Base-by-base conservation (phyloP, 2,329 filamentous ascomycete species). In the Phyllosticta citriasiana region DNA sequence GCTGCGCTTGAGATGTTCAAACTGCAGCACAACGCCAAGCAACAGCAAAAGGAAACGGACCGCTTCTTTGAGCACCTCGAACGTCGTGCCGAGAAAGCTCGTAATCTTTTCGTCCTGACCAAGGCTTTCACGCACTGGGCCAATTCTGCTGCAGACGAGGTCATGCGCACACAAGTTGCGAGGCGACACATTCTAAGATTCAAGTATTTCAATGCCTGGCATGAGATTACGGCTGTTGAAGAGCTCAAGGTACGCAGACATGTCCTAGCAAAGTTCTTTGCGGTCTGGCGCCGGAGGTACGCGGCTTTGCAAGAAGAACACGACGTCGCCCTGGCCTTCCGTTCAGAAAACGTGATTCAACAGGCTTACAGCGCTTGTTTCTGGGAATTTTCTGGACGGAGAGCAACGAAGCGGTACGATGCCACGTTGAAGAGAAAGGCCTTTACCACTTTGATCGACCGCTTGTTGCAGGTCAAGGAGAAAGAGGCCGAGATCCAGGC, bases 81-180 rank as follows among this genome's bases (percentile, higher is more conserved):
- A 69, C 77, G 74, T 57, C 81, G 84, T 54, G 87, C 87, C 30
- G 78, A 76, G 1, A 81, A 82, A 65, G 86, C 86, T 54, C 82
- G 88, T 63, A 80, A 88, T 68, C 74, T 88, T 10, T 87, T 84
- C 66, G 77, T 90, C 6, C 72, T 87, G 62, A 82, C 80, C 3
- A 86, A 84, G 70, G 81, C 83, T 2, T 85, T 89, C 61, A 82
- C 79, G 1, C 84, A 88, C 65, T 95, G 90, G 90, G 82, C 82
- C 10, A 80, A 82, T 60, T 78, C 81, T 57, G 81, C 88, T 10
- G 80, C 79, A 5, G 84, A 88, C 14, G 84, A 89, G 67, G 77
- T 85, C 16, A 80, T 84, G 64, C 82, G 84, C 51, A 89, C 88
- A 3, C 83, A 82, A 4, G 79, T 84, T 52, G 89, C 88, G 22